phyloP scores from a whole-genome alignment of 2,329 filamentous ascomycete species.

The Clonostachys chloroleuca region DNA sequence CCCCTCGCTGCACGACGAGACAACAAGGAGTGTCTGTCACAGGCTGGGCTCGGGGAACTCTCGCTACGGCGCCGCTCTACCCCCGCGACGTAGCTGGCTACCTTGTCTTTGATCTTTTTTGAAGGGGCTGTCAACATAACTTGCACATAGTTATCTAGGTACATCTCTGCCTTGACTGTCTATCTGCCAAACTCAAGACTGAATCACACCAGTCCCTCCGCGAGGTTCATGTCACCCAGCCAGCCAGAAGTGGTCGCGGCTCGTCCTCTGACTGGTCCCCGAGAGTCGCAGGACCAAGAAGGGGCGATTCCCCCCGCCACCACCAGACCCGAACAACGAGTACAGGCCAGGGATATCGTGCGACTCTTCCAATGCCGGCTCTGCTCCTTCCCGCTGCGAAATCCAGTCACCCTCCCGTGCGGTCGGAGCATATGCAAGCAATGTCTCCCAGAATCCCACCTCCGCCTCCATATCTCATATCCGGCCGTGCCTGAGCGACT shows the following conservation, averaged over 20 bases:
- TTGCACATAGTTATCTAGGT: too few species aligned
- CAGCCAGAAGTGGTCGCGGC: conserved; percentile 10
- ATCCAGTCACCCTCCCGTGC: conserved; percentile 76
- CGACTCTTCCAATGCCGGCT: conserved; percentile 72
- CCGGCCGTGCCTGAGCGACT: conserved; percentile 63
- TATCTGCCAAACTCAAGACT: too few species aligned
- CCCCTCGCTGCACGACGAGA: too few species aligned
- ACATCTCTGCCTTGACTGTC: too few species aligned
- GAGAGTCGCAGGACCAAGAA: not conserved
- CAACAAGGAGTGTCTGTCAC: too few species aligned
- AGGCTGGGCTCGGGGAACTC: too few species aligned
- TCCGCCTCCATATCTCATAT: conserved; percentile 71
- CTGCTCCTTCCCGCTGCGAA: conserved; percentile 64
- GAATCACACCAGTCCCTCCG: not conserved
- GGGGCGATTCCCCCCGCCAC: not conserved
- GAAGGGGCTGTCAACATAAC: too few species aligned
- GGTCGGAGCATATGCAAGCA: conserved; percentile 71
- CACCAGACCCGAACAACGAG: conserved; percentile 2
- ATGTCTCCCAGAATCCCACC: conserved; percentile 66
- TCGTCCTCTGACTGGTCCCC: conserved; percentile 5
- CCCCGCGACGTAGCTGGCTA: too few species aligned
- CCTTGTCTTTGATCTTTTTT: too few species aligned
- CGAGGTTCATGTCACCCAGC: conserved; percentile 12
- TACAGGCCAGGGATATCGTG: conserved; percentile 32
- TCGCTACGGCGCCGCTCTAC: too few species aligned